phyloP scores from a whole-genome alignment of 768 basidiomycete species.

The Pleurotus platypus region DNA sequence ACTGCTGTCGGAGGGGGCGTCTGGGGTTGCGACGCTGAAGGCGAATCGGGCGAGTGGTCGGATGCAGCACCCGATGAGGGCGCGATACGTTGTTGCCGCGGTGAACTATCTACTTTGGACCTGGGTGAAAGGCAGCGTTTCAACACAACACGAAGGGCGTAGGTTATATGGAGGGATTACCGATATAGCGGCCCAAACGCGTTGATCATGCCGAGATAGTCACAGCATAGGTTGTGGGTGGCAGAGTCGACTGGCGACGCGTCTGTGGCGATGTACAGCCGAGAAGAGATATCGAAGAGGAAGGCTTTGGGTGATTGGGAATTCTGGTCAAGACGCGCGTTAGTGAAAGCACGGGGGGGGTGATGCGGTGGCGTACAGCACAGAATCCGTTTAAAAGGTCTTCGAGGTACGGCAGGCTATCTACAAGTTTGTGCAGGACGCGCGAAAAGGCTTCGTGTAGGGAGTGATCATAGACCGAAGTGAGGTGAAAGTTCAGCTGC shows the following conservation, averaged over 20 bases:
- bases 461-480: conserved; percentile 90
- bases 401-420: conserved; percentile 82
- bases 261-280: conserved; percentile 92
- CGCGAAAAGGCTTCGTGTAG: conserved; percentile 90
- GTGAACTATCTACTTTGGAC: conserved; percentile 26
- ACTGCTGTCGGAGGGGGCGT: conserved; percentile 24
- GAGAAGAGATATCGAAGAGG: conserved; percentile 81
- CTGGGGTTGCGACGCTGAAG: conserved; percentile 15
- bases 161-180: conserved; percentile 33
- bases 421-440: conserved; percentile 83
- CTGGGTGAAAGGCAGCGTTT: conserved; percentile 12
- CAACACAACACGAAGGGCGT: not conserved
- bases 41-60: conserved; percentile 8
- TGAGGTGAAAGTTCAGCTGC: conserved; percentile 84
- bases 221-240: conserved; percentile 86
- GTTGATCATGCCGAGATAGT: conserved; percentile 85
- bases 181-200: conserved; percentile 85
- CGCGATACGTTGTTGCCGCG: conserved; percentile 15
- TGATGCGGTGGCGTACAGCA: conserved; percentile 40
- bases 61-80: conserved; percentile 14
- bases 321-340: conserved; percentile 46
- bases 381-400: conserved; percentile 85
- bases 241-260: conserved; percentile 86
- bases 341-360: not conserved
- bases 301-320: conserved; percentile 93